Evolutionary conservation across 805 yeast species (phyloP).

Genomic region (Groenewaldozyma tartarivorans): DNA sequence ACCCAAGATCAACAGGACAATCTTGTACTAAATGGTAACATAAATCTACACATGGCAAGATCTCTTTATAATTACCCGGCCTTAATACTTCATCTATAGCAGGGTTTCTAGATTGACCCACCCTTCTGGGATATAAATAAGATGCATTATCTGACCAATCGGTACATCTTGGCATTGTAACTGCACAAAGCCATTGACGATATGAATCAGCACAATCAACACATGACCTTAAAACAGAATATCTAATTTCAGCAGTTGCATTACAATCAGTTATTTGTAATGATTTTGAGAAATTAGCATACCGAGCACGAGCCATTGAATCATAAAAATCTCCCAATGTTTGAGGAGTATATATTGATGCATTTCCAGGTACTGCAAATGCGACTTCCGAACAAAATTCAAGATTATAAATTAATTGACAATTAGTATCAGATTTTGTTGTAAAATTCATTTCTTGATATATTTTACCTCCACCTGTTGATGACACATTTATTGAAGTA

Average conservation of each 20-base stretch:
- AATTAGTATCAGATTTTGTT: slow-evolving; percentile 47
- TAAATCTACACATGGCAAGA: slow-evolving; percentile 75
- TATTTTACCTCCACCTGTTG: slow-evolving; percentile 50
- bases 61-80: slow-evolving; percentile 62
- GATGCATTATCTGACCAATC: slow-evolving; percentile 26
- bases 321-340: slow-evolving; percentile 50
- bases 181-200: slow-evolving; percentile 82
- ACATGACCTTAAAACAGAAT: slow-evolving; percentile 69
- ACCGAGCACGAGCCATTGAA: slow-evolving; percentile 44
- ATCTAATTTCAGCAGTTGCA: slow-evolving; percentile 53
- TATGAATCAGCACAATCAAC: slow-evolving; percentile 62
- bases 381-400: slow-evolving; percentile 76
- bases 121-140: slow-evolving; percentile 36
- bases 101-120: slow-evolving; percentile 48
- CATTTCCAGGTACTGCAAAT: slow-evolving; percentile 67
- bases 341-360: slow-evolving; percentile 27
- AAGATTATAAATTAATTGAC: slow-evolving; percentile 65
- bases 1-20: slow-evolving; percentile 73
- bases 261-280: slow-evolving; percentile 66
- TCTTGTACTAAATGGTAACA: slow-evolving; percentile 72
- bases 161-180: slow-evolving; percentile 79
- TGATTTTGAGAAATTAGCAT: slow-evolving; percentile 61
- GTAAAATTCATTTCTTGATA: slow-evolving; percentile 45
- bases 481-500: slow-evolving; percentile 2
- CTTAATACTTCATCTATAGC: slow-evolving; percentile 45